A percentile compares a stretch with the other conserved stretches of the same genome.
Evolutionary conservation across 257 asterid genomes (phyloP).

Genomic region (Asclepias syriaca): DNA sequence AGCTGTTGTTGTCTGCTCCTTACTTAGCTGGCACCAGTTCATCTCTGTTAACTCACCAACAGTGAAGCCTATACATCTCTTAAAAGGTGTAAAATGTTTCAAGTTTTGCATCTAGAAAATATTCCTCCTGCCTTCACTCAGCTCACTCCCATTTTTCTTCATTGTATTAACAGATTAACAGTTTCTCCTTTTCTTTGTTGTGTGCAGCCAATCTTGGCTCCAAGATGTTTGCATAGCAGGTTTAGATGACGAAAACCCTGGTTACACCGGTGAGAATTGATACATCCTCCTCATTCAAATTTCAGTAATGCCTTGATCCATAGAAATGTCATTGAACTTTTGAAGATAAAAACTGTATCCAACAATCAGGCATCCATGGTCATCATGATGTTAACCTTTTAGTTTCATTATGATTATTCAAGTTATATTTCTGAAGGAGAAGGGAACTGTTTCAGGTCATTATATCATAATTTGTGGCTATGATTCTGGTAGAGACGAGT

Average conservation of each 20-base stretch:
- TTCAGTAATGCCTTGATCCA: background rate
- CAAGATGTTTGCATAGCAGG: conserved; percentile 56
- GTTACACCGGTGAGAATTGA: conserved; percentile 70
- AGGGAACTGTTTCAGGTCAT: conserved; percentile 52
- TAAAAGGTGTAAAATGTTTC: background rate
- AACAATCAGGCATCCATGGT: too few species aligned
- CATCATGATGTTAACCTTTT: background rate
- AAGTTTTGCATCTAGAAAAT: background rate
- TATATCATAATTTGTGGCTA: conserved; percentile 86
- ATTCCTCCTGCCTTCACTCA: background rate
- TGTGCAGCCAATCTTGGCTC: conserved; percentile 47
- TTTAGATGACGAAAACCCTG: conserved; percentile 44
- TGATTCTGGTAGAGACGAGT: conserved; percentile 65
- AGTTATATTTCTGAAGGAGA: background rate
- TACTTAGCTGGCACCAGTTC: background rate
- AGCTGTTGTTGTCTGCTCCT: background rate
- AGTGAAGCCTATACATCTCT: background rate
- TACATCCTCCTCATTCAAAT: conserved; percentile 4
- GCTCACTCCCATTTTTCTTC: background rate
- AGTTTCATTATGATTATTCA: background rate
- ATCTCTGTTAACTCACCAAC: background rate
- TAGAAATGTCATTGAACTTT: background rate
- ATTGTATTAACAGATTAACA: background rate
- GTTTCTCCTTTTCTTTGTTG: background rate
- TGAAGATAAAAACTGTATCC: background rate